phyloP scores from a whole-genome alignment of 345 rosid species.

The Combretum micranthum region DNA sequence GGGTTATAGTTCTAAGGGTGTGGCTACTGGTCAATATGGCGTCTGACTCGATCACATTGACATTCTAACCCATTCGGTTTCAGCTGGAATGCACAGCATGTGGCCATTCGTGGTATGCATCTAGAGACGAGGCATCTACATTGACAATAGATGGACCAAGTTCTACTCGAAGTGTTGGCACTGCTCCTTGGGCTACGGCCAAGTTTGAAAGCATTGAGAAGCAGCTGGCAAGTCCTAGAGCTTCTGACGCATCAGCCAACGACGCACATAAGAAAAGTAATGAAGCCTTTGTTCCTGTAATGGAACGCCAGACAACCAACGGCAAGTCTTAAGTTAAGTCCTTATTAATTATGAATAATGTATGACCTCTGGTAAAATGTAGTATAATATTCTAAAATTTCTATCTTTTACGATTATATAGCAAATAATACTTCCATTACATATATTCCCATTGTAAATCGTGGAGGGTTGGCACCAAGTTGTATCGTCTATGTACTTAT shows the following conservation, averaged over 20 bases:
- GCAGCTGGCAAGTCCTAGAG: conserved; percentile 55
- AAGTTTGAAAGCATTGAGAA: conserved; percentile 60
- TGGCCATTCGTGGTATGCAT: conserved; percentile 89
- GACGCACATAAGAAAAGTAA: conserved; percentile 39
- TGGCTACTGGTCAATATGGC: no score
- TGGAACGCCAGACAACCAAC: conserved; percentile 39
- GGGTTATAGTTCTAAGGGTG: no score
- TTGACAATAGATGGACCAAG: conserved; percentile 63
- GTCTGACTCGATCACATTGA: no score
- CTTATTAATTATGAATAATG: no score
- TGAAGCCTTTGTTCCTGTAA: conserved; percentile 37
- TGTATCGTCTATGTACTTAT: no score
- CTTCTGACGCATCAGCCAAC: conserved; percentile 34
- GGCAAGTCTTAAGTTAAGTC: conserved; percentile 14
- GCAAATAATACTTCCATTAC: no score
- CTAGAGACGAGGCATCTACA: conserved; percentile 75
- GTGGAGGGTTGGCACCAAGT: no score
- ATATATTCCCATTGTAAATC: no score
- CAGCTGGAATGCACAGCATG: conserved; percentile 88
- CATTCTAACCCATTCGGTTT: conserved; percentile 3
- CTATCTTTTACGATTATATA: no score
- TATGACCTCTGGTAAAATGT: no score
- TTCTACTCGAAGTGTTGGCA: conserved; percentile 38
- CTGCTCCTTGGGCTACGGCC: conserved; percentile 44
- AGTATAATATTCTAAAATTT: no score